Conservation (phyloP, 2,329 filamentous ascomycete genomes). For the Claviceps sp. region DNA sequence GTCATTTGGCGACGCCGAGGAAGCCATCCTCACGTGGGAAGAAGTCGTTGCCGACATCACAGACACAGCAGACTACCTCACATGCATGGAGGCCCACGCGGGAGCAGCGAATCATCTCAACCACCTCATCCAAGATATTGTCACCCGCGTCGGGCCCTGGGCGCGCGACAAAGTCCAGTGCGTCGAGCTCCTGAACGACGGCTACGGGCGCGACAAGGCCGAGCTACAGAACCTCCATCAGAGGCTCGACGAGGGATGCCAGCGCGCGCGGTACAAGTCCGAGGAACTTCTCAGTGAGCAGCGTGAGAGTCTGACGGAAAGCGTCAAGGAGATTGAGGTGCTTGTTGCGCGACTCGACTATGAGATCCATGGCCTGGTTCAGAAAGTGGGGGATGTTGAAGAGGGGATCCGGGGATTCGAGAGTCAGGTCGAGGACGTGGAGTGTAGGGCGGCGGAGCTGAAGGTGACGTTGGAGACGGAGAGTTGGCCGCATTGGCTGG, state of each 20-base stretch:
- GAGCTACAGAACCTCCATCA: conserved; percentile 55
- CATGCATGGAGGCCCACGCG: conserved; percentile 22
- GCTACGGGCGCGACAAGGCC: conserved; percentile 48
- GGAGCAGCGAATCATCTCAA: conserved; percentile 45
- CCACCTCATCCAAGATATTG: conserved; percentile 36
- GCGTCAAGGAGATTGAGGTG: conserved; percentile 65
- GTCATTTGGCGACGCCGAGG: conserved; percentile 63
- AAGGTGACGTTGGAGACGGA: conserved; percentile 49
- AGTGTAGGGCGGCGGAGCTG: conserved; percentile 48
- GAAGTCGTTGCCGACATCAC: conserved; percentile 32
- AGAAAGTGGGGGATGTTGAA: conserved; percentile 77
- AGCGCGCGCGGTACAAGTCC: conserved; percentile 51
- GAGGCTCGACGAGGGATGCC: conserved; percentile 56
- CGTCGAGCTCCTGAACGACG: conserved; percentile 46
- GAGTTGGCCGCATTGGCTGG: conserved; percentile 51
- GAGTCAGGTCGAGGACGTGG: conserved; percentile 59
- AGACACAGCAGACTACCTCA: conserved; percentile 16
- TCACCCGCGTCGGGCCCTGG: conserved; percentile 44
- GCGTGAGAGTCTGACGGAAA: conserved; percentile 53
- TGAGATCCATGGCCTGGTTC: conserved; percentile 67
- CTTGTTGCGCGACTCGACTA: conserved; percentile 82
- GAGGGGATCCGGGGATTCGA: conserved; percentile 71
- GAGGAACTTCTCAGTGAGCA: conserved; percentile 59
- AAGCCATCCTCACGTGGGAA: conserved; percentile 57
- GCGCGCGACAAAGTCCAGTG: conserved; percentile 41